phyloP scores from a whole-genome alignment of 2,329 filamentous ascomycete genomes.

The Cordyceps cicadae region DNA sequence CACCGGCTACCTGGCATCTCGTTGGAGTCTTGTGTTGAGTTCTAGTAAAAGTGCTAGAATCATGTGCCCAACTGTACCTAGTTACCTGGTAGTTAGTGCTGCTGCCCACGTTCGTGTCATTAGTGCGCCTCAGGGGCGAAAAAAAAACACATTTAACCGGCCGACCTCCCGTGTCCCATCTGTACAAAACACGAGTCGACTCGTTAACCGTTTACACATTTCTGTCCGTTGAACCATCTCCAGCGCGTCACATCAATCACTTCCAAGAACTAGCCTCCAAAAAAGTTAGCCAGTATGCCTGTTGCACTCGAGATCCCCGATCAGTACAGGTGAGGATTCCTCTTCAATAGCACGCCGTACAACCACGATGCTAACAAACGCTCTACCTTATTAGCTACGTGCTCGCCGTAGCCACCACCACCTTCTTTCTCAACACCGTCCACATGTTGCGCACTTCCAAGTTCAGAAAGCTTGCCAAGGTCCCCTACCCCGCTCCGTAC shows the following conservation, averaged over 20 bases:
- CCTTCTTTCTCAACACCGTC: slow-evolving; percentile 49
- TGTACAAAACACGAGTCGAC: not conserved
- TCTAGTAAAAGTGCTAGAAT: no score
- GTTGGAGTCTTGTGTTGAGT: no score
- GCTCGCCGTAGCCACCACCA: slow-evolving; percentile 47
- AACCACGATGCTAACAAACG: not conserved
- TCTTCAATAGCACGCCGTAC: not conserved
- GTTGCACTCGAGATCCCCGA: slow-evolving; percentile 35
- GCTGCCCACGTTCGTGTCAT: no score
- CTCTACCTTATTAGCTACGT: slow-evolving; percentile 47
- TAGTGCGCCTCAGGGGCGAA: no score
- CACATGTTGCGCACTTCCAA: slow-evolving; percentile 40
- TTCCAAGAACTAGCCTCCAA: not conserved
- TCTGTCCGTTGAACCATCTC: not conserved
- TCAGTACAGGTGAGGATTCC: slow-evolving; percentile 40
- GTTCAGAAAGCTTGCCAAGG: slow-evolving; percentile 43
- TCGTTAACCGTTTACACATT: not conserved
- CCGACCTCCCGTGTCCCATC: not conserved
- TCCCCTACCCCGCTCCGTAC: slow-evolving; percentile 52
- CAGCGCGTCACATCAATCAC: not conserved
- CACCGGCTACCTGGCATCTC: no score
- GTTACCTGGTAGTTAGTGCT: no score
- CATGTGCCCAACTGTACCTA: no score
- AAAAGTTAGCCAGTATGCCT: slow-evolving; percentile 29
- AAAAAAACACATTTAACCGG: not conserved